Base-by-base conservation (phyloP, 2,329 filamentous ascomycete species). In the Geoglossum cookeanum region DNA sequence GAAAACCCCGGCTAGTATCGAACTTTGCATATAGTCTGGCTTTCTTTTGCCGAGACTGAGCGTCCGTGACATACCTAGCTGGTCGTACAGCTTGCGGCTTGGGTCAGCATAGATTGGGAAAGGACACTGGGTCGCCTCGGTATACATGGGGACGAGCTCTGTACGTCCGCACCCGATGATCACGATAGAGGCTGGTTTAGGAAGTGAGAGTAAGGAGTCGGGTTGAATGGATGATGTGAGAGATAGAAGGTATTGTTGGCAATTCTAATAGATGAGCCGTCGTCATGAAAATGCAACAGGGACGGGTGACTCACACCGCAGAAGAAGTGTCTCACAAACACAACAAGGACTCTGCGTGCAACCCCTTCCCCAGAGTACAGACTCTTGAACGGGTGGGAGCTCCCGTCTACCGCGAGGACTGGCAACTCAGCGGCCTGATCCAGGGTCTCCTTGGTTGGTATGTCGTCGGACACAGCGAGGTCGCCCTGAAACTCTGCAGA, bases 271-370 rank as follows among this genome's bases (percentile, higher is more conserved):
- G n/a, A 13, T 32, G 8, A 29, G 7, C 17, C 27, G n/a, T 35
- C 47, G n/a, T 1, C 29, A 11, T n/a, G 29, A 33, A 13, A 52
- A n/a, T 15, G n/a, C 11, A 13, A 33, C 5, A 27, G 37, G 29
- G 51, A 39, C 9, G 7, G 22, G n/a, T 13, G 47, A 75, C 83
- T 68, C 74, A 87, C 84, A 39, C 84, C 84, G 66, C 85, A 89
- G 74, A 86, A 88, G 69, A 89, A 90, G 70, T 89, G 85, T 49
- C 85, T 77, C 58, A 90, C 75, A 65, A 90, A 89, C 62, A 89
- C 79, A 47, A 88, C 69, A 35, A 90, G 73, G 32, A 86, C 78
- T 2, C 80, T 29, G 27, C 17, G 7, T 17, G 68, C 68, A 7
- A 66, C 63, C 13, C 65, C 67, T 4, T 65, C 63, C 49, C 65